Conservation (phyloP, 768 basidiomycete species). For the Xerocomus potaroensis region DNA sequence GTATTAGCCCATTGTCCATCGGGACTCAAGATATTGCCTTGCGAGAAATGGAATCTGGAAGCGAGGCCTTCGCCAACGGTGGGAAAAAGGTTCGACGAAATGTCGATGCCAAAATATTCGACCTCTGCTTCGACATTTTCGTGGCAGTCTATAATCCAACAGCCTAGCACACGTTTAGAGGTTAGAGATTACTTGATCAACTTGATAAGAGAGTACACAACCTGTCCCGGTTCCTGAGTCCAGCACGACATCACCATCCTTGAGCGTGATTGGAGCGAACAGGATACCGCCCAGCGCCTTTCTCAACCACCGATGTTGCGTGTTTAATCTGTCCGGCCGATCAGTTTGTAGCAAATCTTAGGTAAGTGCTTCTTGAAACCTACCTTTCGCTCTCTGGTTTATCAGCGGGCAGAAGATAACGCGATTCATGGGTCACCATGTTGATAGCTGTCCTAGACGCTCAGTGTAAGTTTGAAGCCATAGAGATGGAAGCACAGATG, state of each 20-base stretch:
- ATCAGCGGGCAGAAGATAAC: background rate
- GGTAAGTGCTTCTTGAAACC: background rate
- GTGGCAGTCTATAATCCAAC: background rate
- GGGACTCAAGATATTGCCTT: slow-evolving; percentile 2
- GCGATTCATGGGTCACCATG: background rate
- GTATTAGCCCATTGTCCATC: slow-evolving; percentile 18
- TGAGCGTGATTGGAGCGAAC: background rate
- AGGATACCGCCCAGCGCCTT: background rate
- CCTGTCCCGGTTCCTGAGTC: slow-evolving; percentile 2
- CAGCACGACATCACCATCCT: background rate
- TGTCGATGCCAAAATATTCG: slow-evolving; percentile 11
- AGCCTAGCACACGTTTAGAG: background rate
- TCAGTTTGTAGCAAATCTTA: background rate
- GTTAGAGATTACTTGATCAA: background rate
- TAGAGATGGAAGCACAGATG: background rate
- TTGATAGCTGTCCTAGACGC: background rate
- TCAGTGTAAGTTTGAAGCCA: background rate
- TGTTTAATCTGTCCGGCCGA: background rate
- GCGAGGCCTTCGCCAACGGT: background rate
- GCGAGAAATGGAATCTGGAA: background rate
- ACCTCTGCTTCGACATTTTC: background rate
- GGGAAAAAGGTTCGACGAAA: slow-evolving; percentile 11
- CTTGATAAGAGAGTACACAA: background rate
- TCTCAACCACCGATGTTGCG: background rate
- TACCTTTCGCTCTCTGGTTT: background rate